Conservation (phyloP, 352 stramenopile species). For the Nothophytophthora sp. region DNA sequence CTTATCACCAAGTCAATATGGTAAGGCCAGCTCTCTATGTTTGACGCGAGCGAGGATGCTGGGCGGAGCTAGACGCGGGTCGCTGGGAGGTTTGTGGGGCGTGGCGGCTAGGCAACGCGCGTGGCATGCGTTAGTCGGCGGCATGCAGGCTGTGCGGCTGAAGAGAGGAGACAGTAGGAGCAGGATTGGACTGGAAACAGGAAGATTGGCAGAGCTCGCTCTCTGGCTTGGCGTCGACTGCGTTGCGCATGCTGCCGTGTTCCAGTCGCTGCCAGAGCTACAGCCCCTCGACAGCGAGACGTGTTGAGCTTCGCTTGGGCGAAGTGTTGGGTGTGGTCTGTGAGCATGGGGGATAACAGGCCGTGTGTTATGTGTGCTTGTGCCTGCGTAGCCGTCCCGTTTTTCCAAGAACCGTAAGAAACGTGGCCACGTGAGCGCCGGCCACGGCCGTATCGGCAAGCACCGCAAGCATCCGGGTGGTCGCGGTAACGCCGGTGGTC, state of each 20-base stretch:
- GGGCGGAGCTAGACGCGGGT: too few relatives aligned
- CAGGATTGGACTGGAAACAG: too few relatives aligned
- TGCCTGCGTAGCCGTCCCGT: conserved; percentile 74
- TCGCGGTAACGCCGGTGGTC: conserved; percentile 99
- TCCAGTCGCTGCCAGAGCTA: neutral
- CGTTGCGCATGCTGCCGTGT: neutral
- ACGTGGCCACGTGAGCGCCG: conserved; percentile 98
- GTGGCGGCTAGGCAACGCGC: too few relatives aligned
- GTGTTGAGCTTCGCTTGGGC: too few relatives aligned
- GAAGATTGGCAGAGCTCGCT: too few relatives aligned
- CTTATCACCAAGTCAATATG: conserved; percentile 91
- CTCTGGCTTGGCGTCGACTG: neutral
- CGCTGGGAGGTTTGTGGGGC: too few relatives aligned
- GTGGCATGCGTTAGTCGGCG: neutral
- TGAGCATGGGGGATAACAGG: conserved; percentile 36
- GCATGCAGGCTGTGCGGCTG: neutral
- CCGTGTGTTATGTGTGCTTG: conserved; percentile 52
- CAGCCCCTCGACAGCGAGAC: neutral
- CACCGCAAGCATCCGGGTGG: conserved; percentile 99
- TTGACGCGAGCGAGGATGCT: too few relatives aligned
- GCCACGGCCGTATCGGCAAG: conserved; percentile 99
- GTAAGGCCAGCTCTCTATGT: conserved; percentile 43
- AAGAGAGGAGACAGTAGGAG: too few relatives aligned
- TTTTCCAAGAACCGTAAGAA: conserved; percentile 99
- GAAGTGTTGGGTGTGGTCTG: too few relatives aligned